These are phyloP conservation scores for Aquilaria malaccensis DNA, from an alignment of 345 rosid genomes.

Conservation along the genomic window DNA sequence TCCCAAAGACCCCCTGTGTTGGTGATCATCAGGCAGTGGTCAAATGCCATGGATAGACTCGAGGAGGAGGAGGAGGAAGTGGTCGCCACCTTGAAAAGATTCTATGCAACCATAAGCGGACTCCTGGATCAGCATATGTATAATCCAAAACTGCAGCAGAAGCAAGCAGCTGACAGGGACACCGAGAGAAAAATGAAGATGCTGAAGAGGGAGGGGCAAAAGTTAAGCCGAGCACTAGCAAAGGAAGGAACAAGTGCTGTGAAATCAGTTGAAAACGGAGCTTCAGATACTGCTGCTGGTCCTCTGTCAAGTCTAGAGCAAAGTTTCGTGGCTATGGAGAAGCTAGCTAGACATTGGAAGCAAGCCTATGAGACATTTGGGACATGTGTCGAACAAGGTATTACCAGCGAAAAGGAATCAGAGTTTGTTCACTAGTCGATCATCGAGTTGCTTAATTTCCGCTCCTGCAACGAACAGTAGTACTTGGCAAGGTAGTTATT, in stretches of 20 bases:
- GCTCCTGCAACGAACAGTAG: no score
- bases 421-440: background rate
- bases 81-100: background rate
- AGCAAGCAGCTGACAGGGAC: constrained; percentile 27
- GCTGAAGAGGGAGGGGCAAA: constrained; percentile 37
- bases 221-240: constrained; percentile 1
- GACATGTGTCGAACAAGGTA: constrained; percentile 14
- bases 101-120: constrained; percentile 1
- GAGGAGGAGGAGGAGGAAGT: background rate
- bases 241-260: constrained; percentile 18
- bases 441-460: no score
- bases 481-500: no score
- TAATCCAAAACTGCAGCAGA: constrained; percentile 23
- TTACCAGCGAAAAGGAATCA: constrained; percentile 1
- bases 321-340: constrained; percentile 33
- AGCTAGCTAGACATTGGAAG: constrained; percentile 21
- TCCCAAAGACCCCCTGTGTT: no score
- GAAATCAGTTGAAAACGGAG: constrained; percentile 18
- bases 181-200: constrained; percentile 31
- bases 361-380: constrained; percentile 28
- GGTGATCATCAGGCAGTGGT: background rate
- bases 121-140: constrained; percentile 4
- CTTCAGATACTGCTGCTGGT: constrained; percentile 10
- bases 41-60: background rate
- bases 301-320: constrained; percentile 25